These are phyloP conservation scores for Arabis hirsuta DNA, from an alignment of 345 rosid species.

Conservation along the genomic window DNA sequence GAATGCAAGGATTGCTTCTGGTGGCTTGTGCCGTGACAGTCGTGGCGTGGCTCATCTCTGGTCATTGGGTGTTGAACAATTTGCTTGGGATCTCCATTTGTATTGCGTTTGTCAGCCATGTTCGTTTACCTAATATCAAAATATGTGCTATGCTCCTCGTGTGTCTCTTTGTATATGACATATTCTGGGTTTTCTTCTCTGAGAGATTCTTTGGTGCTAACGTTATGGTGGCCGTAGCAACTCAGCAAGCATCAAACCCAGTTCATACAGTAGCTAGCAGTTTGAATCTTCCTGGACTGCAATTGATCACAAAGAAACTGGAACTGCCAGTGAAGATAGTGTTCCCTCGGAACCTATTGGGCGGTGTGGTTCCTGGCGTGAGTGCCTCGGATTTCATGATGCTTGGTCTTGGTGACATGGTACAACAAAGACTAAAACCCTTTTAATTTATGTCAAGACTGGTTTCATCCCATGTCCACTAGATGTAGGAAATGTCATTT, in stretches of 20 bases:
- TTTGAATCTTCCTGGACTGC: constrained; percentile 94
- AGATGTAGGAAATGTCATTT: neutral
- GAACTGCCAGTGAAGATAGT: constrained; percentile 95
- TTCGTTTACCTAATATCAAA: constrained; percentile 93
- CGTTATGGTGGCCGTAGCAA: constrained; percentile 99
- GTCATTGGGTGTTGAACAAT: constrained; percentile 96
- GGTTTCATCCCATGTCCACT: neutral
- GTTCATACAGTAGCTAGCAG: constrained; percentile 93
- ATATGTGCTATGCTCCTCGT: constrained; percentile 85
- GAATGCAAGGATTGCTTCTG: constrained; percentile 68
- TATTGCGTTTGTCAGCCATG: constrained; percentile 94
- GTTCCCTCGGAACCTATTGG: constrained; percentile 81
- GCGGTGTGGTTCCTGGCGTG: constrained; percentile 67
- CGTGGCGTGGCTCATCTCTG: constrained; percentile 89
- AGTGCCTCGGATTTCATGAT: constrained; percentile 83
- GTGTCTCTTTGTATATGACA: constrained; percentile 90
- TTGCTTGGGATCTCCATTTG: constrained; percentile 93
- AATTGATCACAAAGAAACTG: constrained; percentile 88
- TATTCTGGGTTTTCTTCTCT: constrained; percentile 99
- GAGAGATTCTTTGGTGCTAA: constrained; percentile 98
- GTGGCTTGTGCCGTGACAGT: constrained; percentile 60
- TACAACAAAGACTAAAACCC: constrained; percentile 39
- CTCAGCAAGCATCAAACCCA: constrained; percentile 94
- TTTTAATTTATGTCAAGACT: neutral
- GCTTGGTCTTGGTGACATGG: constrained; percentile 99